A percentile compares a stretch with the other conserved stretches of the same genome.
Evolutionary conservation across 2,329 filamentous ascomycete genomes (phyloP).

Genomic region (Neopestalotiopsis clavispora): DNA sequence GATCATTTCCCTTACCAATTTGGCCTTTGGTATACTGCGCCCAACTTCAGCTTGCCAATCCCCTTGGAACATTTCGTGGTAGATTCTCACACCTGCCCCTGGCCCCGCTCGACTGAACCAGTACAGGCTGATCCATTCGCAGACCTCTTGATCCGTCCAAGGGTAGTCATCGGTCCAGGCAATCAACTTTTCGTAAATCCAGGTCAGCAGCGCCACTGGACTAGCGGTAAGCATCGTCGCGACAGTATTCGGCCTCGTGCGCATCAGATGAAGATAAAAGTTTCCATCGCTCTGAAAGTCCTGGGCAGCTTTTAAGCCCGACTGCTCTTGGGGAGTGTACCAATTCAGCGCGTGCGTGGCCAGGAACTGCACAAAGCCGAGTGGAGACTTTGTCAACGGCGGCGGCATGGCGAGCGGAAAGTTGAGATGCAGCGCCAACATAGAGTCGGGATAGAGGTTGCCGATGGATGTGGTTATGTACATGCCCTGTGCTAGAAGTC

Average conservation of each 20-base stretch:
- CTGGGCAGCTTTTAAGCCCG: slow-evolving; percentile 22
- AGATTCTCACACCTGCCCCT: slow-evolving; percentile 22
- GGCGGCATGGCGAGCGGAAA: slow-evolving; percentile 15
- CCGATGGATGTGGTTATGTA: slow-evolving; percentile 18
- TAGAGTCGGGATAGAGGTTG: slow-evolving; percentile 17
- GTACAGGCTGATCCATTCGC: slow-evolving; percentile 24
- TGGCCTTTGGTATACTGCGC: not conserved
- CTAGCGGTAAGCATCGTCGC: slow-evolving; percentile 33
- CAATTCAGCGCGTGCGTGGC: slow-evolving; percentile 19
- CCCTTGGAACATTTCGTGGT: slow-evolving; percentile 18
- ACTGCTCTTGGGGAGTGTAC: slow-evolving; percentile 22
- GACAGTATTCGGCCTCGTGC: slow-evolving; percentile 31
- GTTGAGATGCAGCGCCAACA: slow-evolving; percentile 22
- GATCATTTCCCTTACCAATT: not conserved
- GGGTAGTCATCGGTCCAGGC: slow-evolving; percentile 31
- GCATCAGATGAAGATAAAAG: not conserved
- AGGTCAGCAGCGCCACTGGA: slow-evolving; percentile 35
- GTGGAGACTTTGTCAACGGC: slow-evolving; percentile 1
- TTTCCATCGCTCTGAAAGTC: slow-evolving; percentile 22
- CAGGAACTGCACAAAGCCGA: slow-evolving; percentile 17
- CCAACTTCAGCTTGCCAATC: not conserved
- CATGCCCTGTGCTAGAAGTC: slow-evolving; percentile 16
- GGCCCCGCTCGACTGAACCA: slow-evolving; percentile 25
- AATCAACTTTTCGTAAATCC: slow-evolving; percentile 38
- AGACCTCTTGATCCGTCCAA: slow-evolving; percentile 24